phyloP scores from a whole-genome alignment of 2,329 filamentous ascomycete genomes.

The Fusarium lyarnte region DNA sequence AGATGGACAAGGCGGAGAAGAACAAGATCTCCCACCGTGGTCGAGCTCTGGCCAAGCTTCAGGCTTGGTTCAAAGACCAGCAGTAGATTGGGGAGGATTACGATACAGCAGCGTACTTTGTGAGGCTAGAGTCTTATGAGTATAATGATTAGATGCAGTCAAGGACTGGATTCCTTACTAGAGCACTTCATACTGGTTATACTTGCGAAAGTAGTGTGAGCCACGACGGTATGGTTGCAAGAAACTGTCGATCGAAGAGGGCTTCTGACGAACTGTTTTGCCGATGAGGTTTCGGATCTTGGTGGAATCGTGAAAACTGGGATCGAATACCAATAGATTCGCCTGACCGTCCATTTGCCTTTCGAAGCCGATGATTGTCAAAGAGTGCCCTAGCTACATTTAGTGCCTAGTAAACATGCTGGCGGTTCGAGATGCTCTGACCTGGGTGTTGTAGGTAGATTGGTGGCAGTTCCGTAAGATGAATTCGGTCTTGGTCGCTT shows the following conservation, averaged over 20 bases:
- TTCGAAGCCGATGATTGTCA: conserved; percentile 90
- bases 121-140: conserved; percentile 27
- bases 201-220: conserved; percentile 72
- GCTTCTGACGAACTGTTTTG: conserved; percentile 54
- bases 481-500: conserved; percentile 64
- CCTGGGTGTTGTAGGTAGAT: conserved; percentile 90
- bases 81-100: neutral
- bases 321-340: conserved; percentile 88
- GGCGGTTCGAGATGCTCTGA: conserved; percentile 44
- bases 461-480: conserved; percentile 77
- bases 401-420: neutral
- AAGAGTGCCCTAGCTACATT: conserved; percentile 74
- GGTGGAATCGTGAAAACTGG: conserved; percentile 77
- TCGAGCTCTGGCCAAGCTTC: conserved; percentile 87
- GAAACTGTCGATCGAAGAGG: conserved; percentile 53
- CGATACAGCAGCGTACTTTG: conserved; percentile 19
- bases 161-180: conserved; percentile 60
- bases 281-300: conserved; percentile 69
- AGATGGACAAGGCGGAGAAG: conserved; percentile 90
- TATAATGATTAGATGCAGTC: neutral
- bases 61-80: conserved; percentile 75
- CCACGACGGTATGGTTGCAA: conserved; percentile 80
- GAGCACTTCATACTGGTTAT: conserved; percentile 82
- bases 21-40: conserved; percentile 93
- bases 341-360: conserved; percentile 68